Percentiles rank a stretch among this genome's conserved stretches.
Evolutionary conservation across 768 basidiomycete genomes (phyloP).

Genomic region (Steccherinum ochraceum): DNA sequence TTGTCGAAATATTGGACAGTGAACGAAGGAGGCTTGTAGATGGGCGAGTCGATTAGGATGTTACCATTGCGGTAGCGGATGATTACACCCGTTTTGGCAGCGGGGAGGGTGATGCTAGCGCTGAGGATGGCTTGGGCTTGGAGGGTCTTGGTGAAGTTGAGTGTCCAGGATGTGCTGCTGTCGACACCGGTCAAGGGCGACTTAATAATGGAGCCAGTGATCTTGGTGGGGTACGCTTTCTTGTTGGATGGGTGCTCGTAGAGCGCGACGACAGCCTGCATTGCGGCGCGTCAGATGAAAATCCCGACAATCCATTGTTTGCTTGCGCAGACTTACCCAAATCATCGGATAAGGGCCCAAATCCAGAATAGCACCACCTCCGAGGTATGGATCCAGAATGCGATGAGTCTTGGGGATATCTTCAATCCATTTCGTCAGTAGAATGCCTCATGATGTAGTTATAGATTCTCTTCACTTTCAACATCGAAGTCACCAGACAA

Average conservation of each 20-base stretch:
- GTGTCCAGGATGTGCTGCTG: conserved; percentile 64
- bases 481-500: conserved; percentile 66
- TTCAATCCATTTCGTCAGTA: conserved; percentile 16
- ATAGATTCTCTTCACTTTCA: conserved; percentile 40
- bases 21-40: conserved; percentile 62
- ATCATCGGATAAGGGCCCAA: conserved; percentile 80
- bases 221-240: conserved; percentile 43
- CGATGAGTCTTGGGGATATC: conserved; percentile 66
- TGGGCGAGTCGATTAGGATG: conserved; percentile 57
- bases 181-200: conserved; percentile 77
- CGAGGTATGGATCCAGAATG: conserved; percentile 72
- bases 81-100: conserved; percentile 44
- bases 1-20: conserved; percentile 55
- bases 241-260: conserved; percentile 80
- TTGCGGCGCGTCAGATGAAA: conserved; percentile 9
- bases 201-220: conserved; percentile 71
- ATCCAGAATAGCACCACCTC: conserved; percentile 80
- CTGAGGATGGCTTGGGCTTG: conserved; percentile 68
- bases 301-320: not conserved
- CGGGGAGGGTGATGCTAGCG: conserved; percentile 54
- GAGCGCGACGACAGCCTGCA: conserved; percentile 68
- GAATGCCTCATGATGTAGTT: not conserved
- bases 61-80: conserved; percentile 74
- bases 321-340: conserved; percentile 45
- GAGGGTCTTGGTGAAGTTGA: conserved; percentile 61